Evolutionary conservation across 2,329 filamentous ascomycete genomes (phyloP).

Genomic region (Parastagonospora nodorum): DNA sequence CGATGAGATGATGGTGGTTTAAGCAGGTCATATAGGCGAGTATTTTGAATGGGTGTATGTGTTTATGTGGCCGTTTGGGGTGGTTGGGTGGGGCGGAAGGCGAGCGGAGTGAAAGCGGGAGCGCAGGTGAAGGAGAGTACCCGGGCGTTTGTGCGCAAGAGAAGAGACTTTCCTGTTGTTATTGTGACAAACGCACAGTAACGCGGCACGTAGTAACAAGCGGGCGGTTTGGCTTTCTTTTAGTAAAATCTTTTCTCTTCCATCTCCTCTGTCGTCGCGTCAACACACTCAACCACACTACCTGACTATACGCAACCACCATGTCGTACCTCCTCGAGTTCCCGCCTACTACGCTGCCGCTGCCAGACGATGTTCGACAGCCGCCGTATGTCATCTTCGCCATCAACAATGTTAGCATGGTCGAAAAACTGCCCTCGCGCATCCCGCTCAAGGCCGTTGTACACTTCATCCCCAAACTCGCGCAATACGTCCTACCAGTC

Average conservation of each 20-base stretch:
- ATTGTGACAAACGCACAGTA: background rate
- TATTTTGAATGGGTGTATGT: too few species aligned
- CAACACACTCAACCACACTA: background rate
- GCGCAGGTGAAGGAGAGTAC: too few species aligned
- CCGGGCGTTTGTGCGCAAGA: background rate
- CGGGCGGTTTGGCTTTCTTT: background rate
- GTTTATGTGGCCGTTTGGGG: too few species aligned
- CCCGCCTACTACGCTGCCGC: slow-evolving; percentile 11
- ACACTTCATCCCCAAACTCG: slow-evolving; percentile 26
- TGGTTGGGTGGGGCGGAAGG: too few species aligned
- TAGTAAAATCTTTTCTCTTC: background rate
- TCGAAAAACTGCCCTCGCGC: slow-evolving; percentile 16
- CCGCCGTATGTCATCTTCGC: slow-evolving; percentile 31
- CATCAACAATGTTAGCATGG: slow-evolving; percentile 17
- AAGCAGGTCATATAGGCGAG: too few species aligned
- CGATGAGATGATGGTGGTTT: too few species aligned
- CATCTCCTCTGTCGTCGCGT: background rate
- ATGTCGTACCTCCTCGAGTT: slow-evolving; percentile 36
- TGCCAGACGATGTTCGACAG: slow-evolving; percentile 12
- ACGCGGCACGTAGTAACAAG: too few species aligned
- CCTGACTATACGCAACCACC: background rate
- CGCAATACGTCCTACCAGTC: slow-evolving; percentile 21
- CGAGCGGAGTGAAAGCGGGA: too few species aligned
- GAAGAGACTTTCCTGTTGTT: background rate
- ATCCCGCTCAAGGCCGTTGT: slow-evolving; percentile 26